Conservation (phyloP, 306 rosid species). For the Benincasa hispida region DNA sequence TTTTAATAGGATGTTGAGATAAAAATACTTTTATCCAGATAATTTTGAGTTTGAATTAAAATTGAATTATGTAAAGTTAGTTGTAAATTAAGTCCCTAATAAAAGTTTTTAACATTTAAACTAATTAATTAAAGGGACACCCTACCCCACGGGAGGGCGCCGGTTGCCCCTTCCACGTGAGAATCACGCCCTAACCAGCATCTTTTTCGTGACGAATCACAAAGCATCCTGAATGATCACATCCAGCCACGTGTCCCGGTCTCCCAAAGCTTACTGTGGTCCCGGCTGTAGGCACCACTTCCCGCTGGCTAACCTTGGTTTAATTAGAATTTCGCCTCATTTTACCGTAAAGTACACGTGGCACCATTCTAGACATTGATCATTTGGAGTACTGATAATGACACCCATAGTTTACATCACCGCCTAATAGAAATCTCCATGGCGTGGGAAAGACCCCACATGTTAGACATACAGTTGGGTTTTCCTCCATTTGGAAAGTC, state of each 20-base stretch:
- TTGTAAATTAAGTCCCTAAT: no score
- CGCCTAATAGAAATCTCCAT: not conserved
- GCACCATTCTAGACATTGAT: not conserved
- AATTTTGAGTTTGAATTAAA: no score
- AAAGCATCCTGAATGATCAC: not conserved
- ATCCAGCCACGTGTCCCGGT: conserved; percentile 2
- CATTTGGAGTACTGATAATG: not conserved
- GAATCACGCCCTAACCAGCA: not conserved
- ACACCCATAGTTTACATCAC: not conserved
- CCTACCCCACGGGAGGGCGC: no score
- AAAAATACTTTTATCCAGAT: no score
- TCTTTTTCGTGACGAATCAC: not conserved
- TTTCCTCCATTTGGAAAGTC: not conserved
- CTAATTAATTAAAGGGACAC: no score
- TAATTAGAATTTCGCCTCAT: not conserved
- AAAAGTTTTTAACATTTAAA: no score
- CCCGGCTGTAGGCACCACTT: not conserved
- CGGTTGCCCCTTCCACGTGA: not conserved
- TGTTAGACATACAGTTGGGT: no score
- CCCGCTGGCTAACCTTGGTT: not conserved
- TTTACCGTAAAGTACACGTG: not conserved
- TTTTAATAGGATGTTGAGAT: no score
- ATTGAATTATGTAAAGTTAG: no score
- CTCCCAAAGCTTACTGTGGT: not conserved
- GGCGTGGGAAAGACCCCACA: not conserved